Evolutionary conservation across 495 filamentous ascomycete species (phyloP).

Genomic region (Xylaria bambusicola): DNA sequence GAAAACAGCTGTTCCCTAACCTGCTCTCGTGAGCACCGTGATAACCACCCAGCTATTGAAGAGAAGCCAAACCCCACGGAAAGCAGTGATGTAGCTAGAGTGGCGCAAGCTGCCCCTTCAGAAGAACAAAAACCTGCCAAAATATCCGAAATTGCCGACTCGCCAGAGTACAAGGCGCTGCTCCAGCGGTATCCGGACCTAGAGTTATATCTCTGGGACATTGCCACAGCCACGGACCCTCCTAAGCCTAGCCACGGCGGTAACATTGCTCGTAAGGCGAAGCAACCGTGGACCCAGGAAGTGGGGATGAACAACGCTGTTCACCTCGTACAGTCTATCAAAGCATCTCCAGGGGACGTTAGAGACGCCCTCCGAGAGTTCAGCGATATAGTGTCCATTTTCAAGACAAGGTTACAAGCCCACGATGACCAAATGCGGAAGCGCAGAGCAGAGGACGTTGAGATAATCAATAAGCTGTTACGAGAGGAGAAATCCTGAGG

Average conservation of each 20-base stretch:
- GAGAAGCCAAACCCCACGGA: not conserved
- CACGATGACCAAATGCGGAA: conserved; percentile 15
- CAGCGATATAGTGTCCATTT: conserved; percentile 29
- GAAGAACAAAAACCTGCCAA: not conserved
- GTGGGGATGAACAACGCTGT: conserved; percentile 30
- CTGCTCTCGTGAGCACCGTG: conserved; percentile 66
- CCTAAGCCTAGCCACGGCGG: conserved; percentile 11
- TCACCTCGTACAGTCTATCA: conserved; percentile 24
- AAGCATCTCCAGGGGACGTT: conserved; percentile 30
- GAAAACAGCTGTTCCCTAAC: conserved; percentile 65
- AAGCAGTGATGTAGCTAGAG: not conserved
- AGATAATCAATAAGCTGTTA: conserved; percentile 38
- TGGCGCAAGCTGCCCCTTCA: not conserved
- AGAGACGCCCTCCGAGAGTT: conserved; percentile 35
- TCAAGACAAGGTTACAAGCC: conserved; percentile 10
- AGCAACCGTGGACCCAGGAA: conserved; percentile 30
- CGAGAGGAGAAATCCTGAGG: conserved; percentile 31
- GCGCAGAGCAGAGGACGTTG: conserved; percentile 29
- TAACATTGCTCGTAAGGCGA: conserved; percentile 16
- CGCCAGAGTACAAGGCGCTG: conserved; percentile 31
- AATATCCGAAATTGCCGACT: conserved; percentile 28
- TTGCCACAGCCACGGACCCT: conserved; percentile 33
- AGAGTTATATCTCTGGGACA: conserved; percentile 29
- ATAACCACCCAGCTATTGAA: conserved; percentile 27
- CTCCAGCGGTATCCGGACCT: conserved; percentile 30